phyloP scores from a whole-genome alignment of 495 filamentous ascomycete genomes.

The Penicillium maclennaniae region DNA sequence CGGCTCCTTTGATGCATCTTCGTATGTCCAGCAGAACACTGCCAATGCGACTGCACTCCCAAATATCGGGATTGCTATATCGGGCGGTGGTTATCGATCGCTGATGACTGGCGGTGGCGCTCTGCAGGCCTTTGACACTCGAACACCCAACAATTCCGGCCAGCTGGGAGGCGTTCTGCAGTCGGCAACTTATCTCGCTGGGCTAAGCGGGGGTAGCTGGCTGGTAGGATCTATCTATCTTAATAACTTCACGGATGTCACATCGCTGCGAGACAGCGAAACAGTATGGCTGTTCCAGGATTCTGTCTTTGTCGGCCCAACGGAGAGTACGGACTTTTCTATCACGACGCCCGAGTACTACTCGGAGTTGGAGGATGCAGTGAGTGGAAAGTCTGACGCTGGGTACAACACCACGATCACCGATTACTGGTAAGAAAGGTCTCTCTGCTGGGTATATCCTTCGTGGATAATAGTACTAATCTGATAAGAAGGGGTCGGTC shows the following conservation, averaged over 20 bases:
- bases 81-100: conserved; percentile 78
- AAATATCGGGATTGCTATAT: conserved; percentile 58
- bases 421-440: too few species aligned
- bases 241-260: conserved; percentile 85
- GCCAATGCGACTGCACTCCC: conserved; percentile 55
- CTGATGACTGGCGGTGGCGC: conserved; percentile 86
- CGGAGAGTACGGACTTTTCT: conserved; percentile 45
- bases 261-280: conserved; percentile 49
- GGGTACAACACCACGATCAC: conserved; percentile 77
- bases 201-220: conserved; percentile 86
- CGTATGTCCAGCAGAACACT: conserved; percentile 59
- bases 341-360: too few species aligned
- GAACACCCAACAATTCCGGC: conserved; percentile 67
- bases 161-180: conserved; percentile 85
- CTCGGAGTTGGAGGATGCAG: conserved; percentile 56
- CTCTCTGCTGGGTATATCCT: too few species aligned
- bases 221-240: conserved; percentile 77
- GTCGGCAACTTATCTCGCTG: conserved; percentile 77
- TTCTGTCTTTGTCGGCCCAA: conserved; percentile 69
- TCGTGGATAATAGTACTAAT: too few species aligned
- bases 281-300: conserved; percentile 73
- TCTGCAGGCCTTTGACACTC: conserved; percentile 76
- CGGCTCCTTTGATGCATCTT: conserved; percentile 67
- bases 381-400: conserved; percentile 61
- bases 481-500: conserved; percentile 74